A percentile compares a stretch with the other conserved stretches of the same genome.
Evolutionary conservation across 805 yeast genomes (phyloP).

Genomic region (Kluyveromyces aestuarii): DNA sequence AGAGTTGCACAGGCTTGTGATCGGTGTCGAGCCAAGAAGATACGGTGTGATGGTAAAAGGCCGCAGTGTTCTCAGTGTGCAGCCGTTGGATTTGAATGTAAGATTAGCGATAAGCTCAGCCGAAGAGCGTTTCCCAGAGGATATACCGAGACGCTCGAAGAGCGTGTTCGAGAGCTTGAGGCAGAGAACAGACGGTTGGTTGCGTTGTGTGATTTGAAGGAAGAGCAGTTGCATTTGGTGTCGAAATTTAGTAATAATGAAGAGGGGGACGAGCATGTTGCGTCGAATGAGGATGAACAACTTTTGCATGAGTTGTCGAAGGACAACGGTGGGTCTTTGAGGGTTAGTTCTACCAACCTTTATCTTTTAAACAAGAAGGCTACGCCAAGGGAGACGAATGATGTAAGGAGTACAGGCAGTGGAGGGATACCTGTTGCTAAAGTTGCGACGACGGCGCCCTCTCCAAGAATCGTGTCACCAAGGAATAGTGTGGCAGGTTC

Average conservation of each 20-base stretch:
- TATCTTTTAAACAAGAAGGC: conserved; percentile 23
- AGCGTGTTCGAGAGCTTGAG: conserved; percentile 77
- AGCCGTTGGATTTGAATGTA: conserved; percentile 79
- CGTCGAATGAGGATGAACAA: conserved; percentile 12
- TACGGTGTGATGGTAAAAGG: conserved; percentile 50
- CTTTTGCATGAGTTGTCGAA: conserved; percentile 15
- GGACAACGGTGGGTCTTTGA: conserved; percentile 16
- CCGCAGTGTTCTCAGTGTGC: conserved; percentile 77
- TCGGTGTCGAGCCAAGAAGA: conserved; percentile 50
- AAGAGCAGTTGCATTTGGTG: conserved; percentile 19
- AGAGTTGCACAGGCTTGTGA: conserved; percentile 90
- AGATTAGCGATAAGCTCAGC: conserved; percentile 77
- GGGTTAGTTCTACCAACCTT: conserved; percentile 29
- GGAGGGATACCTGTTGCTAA: conserved; percentile 1
- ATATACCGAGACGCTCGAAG: conserved; percentile 83
- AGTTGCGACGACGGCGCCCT: conserved; percentile 2
- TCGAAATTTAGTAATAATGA: conserved; percentile 12
- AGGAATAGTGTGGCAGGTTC: background rate
- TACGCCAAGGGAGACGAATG: conserved; percentile 2
- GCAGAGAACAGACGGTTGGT: conserved; percentile 64
- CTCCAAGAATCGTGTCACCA: conserved; percentile 2
- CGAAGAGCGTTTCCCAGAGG: conserved; percentile 87
- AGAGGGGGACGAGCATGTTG: conserved; percentile 6
- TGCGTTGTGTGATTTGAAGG: conserved; percentile 32
- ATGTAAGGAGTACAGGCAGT: background rate